Evolutionary conservation across 495 filamentous ascomycete species (phyloP).

Genomic region (Bacidia gigantensis): DNA sequence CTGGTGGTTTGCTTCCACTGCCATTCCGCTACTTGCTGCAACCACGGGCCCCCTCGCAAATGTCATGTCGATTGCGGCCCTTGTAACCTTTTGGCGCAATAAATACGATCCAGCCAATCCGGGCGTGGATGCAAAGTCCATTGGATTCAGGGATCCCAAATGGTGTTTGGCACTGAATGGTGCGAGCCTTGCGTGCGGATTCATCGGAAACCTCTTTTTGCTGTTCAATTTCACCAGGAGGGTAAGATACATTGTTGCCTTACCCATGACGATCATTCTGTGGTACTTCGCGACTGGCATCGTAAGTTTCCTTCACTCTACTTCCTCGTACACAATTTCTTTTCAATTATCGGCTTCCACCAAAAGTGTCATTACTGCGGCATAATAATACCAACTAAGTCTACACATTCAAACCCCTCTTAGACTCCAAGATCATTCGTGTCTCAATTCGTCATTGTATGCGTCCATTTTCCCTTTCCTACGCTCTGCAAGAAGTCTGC

Average conservation of each 20-base stretch:
- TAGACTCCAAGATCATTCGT: no score
- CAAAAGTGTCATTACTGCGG: neutral
- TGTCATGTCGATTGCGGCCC: slow-evolving; percentile 59
- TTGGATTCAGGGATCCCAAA: slow-evolving; percentile 34
- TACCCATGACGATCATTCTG: slow-evolving; percentile 52
- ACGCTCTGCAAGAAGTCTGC: no score
- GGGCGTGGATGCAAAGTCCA: slow-evolving; percentile 28
- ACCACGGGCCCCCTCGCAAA: slow-evolving; percentile 61
- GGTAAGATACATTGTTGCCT: slow-evolving; percentile 63
- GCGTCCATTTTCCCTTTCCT: no score
- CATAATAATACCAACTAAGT: neutral
- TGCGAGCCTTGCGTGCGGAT: slow-evolving; percentile 48
- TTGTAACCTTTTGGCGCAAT: slow-evolving; percentile 53
- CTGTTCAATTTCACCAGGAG: slow-evolving; percentile 71
- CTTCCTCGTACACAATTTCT: neutral
- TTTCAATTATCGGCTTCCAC: neutral
- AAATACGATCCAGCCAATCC: slow-evolving; percentile 21
- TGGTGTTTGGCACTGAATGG: slow-evolving; percentile 51
- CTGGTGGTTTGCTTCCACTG: slow-evolving; percentile 73
- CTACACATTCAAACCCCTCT: no score
- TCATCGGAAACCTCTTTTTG: slow-evolving; percentile 55
- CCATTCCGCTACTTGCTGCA: slow-evolving; percentile 59
- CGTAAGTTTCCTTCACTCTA: slow-evolving; percentile 30
- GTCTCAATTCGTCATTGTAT: no score
- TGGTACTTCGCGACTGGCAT: slow-evolving; percentile 57